Percentiles rank a stretch among this genome's conserved stretches.
phyloP scores from a whole-genome alignment of 2,329 filamentous ascomycete genomes.

The Exophiala mesophila region DNA sequence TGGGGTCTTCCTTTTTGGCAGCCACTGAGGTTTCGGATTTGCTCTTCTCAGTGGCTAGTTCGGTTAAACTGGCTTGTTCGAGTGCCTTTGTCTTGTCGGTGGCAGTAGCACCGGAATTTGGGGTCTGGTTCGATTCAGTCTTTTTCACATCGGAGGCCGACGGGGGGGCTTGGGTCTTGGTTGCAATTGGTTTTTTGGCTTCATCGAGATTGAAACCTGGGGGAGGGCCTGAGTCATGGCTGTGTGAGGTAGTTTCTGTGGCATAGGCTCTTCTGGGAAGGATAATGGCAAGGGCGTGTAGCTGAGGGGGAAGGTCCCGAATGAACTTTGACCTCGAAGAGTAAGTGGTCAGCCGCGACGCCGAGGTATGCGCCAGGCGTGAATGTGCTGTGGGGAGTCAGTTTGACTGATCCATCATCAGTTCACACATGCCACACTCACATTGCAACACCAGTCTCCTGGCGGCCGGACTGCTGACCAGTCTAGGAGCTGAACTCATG shows the following conservation, averaged over 20 bases:
- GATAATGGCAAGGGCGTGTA: slow-evolving; percentile 55
- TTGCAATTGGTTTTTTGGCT: slow-evolving; percentile 72
- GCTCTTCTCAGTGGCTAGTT: slow-evolving; percentile 59
- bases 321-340: slow-evolving; percentile 15
- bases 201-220: slow-evolving; percentile 87
- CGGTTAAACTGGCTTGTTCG: slow-evolving; percentile 51
- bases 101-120: slow-evolving; percentile 35
- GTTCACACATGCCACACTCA: slow-evolving; percentile 11
- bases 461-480: slow-evolving; percentile 26
- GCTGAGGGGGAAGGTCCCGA: slow-evolving; percentile 32
- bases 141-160: slow-evolving; percentile 24
- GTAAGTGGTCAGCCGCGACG: slow-evolving; percentile 11
- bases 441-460: slow-evolving; percentile 23
- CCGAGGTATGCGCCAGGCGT: slow-evolving; percentile 14
- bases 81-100: slow-evolving; percentile 44
- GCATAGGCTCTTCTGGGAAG: slow-evolving; percentile 50
- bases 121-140: slow-evolving; percentile 35
- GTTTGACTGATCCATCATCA: too few relatives aligned
- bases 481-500: slow-evolving; percentile 26
- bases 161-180: slow-evolving; percentile 25
- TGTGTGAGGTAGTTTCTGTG: slow-evolving; percentile 53
- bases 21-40: slow-evolving; percentile 49
- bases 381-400: slow-evolving; percentile 18
- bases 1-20: slow-evolving; percentile 65
- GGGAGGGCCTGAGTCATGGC: slow-evolving; percentile 60